Conservation (phyloP, 768 basidiomycete species). For the Lactarius hatsudake region DNA sequence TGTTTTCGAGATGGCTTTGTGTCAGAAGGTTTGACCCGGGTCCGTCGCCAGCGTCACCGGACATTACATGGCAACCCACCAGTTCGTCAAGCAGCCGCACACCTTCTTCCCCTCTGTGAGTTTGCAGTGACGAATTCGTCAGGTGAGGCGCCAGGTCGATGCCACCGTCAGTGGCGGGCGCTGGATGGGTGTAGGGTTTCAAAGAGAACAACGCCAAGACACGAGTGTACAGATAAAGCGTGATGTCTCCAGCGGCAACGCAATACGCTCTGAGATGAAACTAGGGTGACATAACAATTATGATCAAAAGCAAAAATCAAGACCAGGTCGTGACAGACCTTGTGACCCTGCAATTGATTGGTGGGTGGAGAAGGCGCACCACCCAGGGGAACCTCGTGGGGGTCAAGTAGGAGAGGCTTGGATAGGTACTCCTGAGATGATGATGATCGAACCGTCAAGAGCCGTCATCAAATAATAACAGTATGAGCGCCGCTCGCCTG, state of each 20-base stretch:
- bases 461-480: slow-evolving; percentile 6
- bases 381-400: slow-evolving; percentile 43
- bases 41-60: slow-evolving; percentile 17
- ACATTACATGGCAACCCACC: slow-evolving; percentile 56
- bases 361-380: slow-evolving; percentile 26
- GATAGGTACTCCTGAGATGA: slow-evolving; percentile 75
- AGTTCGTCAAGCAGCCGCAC: slow-evolving; percentile 84
- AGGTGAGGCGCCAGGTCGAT: slow-evolving; percentile 72
- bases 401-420: slow-evolving; percentile 76
- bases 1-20: slow-evolving; percentile 42
- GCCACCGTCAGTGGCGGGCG: slow-evolving; percentile 25
- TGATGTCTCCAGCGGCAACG: slow-evolving; percentile 70
- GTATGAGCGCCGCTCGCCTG: slow-evolving; percentile 55
- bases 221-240: slow-evolving; percentile 75
- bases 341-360: slow-evolving; percentile 46
- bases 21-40: slow-evolving; percentile 33
- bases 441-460: slow-evolving; percentile 3
- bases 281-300: slow-evolving; percentile 38
- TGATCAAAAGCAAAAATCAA: too few relatives aligned
- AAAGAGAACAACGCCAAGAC: slow-evolving; percentile 88
- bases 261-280: slow-evolving; percentile 94
- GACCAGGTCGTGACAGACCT: slow-evolving; percentile 43
- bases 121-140: slow-evolving; percentile 90
- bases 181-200: slow-evolving; percentile 58
- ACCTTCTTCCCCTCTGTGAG: slow-evolving; percentile 57